Base-by-base conservation (phyloP, 208 protist genomes). In the Crithidia thermophila region DNA sequence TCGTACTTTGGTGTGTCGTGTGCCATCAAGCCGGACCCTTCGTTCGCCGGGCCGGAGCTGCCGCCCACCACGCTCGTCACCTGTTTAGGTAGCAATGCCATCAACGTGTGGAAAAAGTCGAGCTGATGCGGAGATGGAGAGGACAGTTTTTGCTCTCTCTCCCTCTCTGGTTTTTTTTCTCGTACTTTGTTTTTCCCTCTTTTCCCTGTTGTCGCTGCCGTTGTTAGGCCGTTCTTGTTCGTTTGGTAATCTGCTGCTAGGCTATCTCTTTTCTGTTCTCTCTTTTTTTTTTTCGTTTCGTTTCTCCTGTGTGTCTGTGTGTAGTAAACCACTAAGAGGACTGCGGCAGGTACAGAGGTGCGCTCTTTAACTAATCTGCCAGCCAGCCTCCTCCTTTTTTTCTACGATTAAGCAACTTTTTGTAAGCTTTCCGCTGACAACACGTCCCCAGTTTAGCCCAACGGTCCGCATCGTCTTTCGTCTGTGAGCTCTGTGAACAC, bases 81-180 rank as follows among this genome's bases (percentile, higher is more conserved):
- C 10, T 96, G 91, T 69, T 63, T 96, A 7, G 91, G 91, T 28
- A 94, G 87, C 67, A 94, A 94, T 55, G 80, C 75, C 13, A 50
- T 93, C 27, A 96, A 96, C 58, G 76, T 94, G 11, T 94, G 82
- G 81, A 96, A 96, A 67, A 90, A 90, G 65, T 85, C 85, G 18
- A 91, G 77, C 33, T 91, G 53, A 72, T 31, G 7, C 36, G 27
- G 2, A 31, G 10, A 52, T 23, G 8, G 31, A 4, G n/a, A 33
- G 2, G 7, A 4, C 8, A 14, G 13, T 49, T 53, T 4, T 51
- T 25, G 46, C 0, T 72, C 14, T 70, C 13, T 68, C 2, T 52
- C n/a, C 11, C 13, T 43, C 23, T 76, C 36, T 67, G 2, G 57
- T 40, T 72, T 25, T 51, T n/a, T 73, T 33, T 27, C 5, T 59